Evolutionary conservation across 352 stramenopile genomes (phyloP).

Genomic region (Blastocystis sp.): DNA sequence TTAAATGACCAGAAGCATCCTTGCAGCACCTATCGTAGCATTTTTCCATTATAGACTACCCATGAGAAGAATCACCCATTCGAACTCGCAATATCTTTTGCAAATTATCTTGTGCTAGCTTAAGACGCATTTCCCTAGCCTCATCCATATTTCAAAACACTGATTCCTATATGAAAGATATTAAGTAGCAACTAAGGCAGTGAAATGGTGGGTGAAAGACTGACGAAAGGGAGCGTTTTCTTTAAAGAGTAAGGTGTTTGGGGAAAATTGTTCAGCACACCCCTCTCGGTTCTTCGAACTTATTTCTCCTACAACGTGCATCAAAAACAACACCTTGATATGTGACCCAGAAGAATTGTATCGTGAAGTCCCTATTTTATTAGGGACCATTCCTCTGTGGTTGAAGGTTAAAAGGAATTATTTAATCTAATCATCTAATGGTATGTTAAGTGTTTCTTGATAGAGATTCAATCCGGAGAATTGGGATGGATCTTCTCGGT

Average conservation of each 20-base stretch:
- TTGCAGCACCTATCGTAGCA: constrained; percentile 1
- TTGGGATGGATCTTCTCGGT: background rate
- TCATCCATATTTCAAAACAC: background rate
- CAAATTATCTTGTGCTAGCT: constrained; percentile 2
- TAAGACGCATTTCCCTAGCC: background rate
- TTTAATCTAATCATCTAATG: constrained; percentile 31
- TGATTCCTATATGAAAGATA: background rate
- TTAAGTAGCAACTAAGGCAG: background rate
- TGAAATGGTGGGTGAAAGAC: background rate
- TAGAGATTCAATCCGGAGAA: background rate
- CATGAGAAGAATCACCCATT: background rate
- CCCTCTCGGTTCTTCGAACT: no score
- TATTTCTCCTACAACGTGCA: no score
- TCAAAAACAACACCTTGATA: no score
- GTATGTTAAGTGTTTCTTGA: background rate
- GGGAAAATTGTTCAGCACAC: no score
- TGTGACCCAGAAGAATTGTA: no score
- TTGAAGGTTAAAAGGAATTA: constrained; percentile 14
- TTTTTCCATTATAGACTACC: background rate
- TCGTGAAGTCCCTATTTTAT: no score
- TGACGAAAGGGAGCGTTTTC: no score
- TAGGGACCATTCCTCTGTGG: background rate
- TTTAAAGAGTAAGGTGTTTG: no score
- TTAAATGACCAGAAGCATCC: background rate
- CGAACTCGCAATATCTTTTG: background rate